phyloP scores from a whole-genome alignment of 305 asterid genomes.

The Fraxinus greggii region DNA sequence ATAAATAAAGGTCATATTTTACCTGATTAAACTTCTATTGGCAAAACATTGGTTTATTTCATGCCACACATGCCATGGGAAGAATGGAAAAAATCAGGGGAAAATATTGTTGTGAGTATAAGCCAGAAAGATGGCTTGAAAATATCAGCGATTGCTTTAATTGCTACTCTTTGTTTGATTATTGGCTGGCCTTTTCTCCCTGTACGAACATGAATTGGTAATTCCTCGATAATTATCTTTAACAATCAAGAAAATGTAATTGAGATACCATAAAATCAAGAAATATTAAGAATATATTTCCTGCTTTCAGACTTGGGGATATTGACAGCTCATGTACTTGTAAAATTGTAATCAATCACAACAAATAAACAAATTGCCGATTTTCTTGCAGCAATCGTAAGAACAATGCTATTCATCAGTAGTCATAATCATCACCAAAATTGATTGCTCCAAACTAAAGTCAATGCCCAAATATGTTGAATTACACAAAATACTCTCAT shows the following conservation, averaged over 20 bases:
- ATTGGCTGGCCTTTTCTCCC: constrained; percentile 1
- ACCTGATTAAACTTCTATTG: constrained; percentile 70
- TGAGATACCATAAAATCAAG: neutral
- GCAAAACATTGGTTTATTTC: constrained; percentile 62
- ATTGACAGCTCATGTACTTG: neutral
- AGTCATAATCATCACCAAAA: neutral
- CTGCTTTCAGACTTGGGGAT: neutral
- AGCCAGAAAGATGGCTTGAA: constrained; percentile 80
- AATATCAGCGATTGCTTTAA: constrained; percentile 18
- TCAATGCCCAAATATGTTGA: neutral
- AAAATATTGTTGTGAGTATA: constrained; percentile 54
- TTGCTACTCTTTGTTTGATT: neutral
- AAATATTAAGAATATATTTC: neutral
- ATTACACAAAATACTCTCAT: neutral
- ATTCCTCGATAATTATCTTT: neutral
- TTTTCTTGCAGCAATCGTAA: neutral
- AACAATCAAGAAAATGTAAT: neutral
- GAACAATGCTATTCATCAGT: neutral
- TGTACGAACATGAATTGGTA: neutral
- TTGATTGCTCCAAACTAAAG: neutral
- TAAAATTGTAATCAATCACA: neutral
- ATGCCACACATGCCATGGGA: constrained; percentile 61
- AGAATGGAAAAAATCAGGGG: constrained; percentile 74
- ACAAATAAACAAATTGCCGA: neutral
- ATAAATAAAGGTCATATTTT: constrained; percentile 28